Percentiles rank a stretch among this genome's conserved stretches.
These are phyloP conservation scores for Mycena albidolilacea DNA, from an alignment of 768 basidiomycete genomes.

Conservation along the genomic window DNA sequence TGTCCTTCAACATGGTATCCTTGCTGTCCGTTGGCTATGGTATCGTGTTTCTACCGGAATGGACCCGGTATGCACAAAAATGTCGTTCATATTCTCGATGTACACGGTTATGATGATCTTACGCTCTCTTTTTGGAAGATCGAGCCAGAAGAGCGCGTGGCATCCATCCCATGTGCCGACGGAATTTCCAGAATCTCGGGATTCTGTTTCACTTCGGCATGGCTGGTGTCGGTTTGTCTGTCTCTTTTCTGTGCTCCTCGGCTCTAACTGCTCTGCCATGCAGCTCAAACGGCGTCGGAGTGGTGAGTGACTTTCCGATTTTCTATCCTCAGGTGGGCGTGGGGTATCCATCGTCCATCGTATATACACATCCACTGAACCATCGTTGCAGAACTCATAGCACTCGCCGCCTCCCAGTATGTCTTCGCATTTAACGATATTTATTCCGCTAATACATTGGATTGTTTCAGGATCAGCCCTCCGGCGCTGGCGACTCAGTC, in stretches of 20 bases:
- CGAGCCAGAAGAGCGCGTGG: constrained; percentile 1
- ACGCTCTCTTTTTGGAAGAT: no score
- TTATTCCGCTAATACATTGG: not conserved
- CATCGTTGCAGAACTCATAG: not conserved
- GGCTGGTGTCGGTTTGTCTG: not conserved
- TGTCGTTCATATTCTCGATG: not conserved
- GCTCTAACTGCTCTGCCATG: not conserved
- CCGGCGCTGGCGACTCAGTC: constrained; percentile 1
- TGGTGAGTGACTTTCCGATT: not conserved
- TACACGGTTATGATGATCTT: not conserved
- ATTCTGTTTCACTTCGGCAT: not conserved
- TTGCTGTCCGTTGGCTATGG: not conserved
- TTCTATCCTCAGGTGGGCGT: constrained; percentile 2
- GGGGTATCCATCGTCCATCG: not conserved
- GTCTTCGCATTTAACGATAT: not conserved
- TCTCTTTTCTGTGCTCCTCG: no score
- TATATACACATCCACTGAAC: no score
- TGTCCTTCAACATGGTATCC: constrained; percentile 1
- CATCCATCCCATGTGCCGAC: constrained; percentile 7
- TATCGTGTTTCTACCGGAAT: not conserved
- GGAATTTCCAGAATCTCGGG: constrained; percentile 15
- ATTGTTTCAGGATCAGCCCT: not conserved
- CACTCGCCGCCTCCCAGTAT: constrained; percentile 1
- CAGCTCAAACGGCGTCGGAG: constrained; percentile 2
- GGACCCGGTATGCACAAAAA: not conserved